Conservation (phyloP, 495 filamentous ascomycete species). For the Lophiostoma macrostomum region DNA sequence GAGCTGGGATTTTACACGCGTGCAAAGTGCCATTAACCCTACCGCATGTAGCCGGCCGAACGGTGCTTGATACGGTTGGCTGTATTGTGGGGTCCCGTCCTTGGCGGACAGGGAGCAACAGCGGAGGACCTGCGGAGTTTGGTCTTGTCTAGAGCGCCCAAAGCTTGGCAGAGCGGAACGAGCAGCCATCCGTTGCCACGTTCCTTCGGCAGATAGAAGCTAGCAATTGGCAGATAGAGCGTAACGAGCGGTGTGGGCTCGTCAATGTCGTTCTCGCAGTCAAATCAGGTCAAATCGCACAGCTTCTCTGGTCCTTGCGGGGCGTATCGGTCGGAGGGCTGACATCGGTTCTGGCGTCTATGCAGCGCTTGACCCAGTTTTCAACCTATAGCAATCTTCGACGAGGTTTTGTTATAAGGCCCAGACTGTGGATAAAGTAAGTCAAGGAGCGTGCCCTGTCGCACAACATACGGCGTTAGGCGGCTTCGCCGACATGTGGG, state of each 20-base stretch:
- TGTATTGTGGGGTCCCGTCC: constrained; percentile 5
- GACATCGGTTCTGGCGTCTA: constrained; percentile 6
- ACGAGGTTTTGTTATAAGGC: too few relatives aligned
- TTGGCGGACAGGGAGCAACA: constrained; percentile 15
- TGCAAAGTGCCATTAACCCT: not conserved
- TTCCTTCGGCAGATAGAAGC: constrained; percentile 22
- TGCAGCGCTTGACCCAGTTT: too few relatives aligned
- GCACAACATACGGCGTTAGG: too few relatives aligned
- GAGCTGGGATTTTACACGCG: not conserved
- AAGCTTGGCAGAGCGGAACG: constrained; percentile 15
- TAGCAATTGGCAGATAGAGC: not conserved
- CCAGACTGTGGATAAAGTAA: too few relatives aligned
- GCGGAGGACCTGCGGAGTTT: constrained; percentile 7
- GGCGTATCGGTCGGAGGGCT: constrained; percentile 10
- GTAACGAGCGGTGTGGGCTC: not conserved
- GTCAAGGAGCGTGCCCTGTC: too few relatives aligned
- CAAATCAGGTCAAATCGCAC: not conserved
- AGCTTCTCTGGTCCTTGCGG: too few relatives aligned
- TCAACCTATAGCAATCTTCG: too few relatives aligned
- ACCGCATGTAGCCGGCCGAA: constrained; percentile 2
- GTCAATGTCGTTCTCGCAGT: not conserved
- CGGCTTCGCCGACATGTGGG: too few relatives aligned
- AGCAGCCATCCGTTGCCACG: constrained; percentile 8
- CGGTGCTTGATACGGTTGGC: not conserved
- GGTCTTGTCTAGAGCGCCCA: not conserved